Conservation (phyloP, 352 stramenopile species). For the Plasmopara halstedii region DNA sequence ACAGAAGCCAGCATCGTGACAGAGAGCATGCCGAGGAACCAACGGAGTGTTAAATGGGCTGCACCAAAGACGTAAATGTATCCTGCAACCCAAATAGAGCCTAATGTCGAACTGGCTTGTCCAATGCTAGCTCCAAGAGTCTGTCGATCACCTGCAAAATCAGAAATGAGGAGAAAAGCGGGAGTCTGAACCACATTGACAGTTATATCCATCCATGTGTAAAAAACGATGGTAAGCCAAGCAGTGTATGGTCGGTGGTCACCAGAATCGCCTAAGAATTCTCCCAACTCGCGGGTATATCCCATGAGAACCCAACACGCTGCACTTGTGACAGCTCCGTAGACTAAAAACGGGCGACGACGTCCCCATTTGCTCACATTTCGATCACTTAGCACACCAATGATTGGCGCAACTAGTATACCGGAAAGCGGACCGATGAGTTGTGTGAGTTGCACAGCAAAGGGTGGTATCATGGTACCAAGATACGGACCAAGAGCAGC, state of each 20-base stretch:
- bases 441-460: constrained; percentile 68
- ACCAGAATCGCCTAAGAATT: constrained; percentile 43
- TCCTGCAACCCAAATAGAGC: constrained; percentile 50
- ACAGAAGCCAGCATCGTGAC: constrained; percentile 53
- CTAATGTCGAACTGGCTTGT: constrained; percentile 52
- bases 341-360: constrained; percentile 56
- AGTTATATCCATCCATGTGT: constrained; percentile 80
- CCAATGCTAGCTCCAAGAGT: constrained; percentile 54
- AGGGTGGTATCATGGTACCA: constrained; percentile 51
- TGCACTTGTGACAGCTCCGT: constrained; percentile 52
- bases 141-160: constrained; percentile 68
- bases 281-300: constrained; percentile 55
- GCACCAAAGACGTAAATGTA: constrained; percentile 73
- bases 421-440: constrained; percentile 62
- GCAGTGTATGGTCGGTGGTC: constrained; percentile 42
- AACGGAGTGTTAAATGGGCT: constrained; percentile 52
- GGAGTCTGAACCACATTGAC: constrained; percentile 74
- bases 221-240: constrained; percentile 60
- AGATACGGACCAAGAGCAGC: constrained; percentile 61
- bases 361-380: constrained; percentile 44
- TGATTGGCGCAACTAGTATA: constrained; percentile 56
- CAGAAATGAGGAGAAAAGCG: constrained; percentile 58
- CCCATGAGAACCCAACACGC: constrained; percentile 66
- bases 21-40: constrained; percentile 67
- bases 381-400: constrained; percentile 63